phyloP scores from a whole-genome alignment of 1,284 basidiomycete species.

The Melampsora americana region DNA sequence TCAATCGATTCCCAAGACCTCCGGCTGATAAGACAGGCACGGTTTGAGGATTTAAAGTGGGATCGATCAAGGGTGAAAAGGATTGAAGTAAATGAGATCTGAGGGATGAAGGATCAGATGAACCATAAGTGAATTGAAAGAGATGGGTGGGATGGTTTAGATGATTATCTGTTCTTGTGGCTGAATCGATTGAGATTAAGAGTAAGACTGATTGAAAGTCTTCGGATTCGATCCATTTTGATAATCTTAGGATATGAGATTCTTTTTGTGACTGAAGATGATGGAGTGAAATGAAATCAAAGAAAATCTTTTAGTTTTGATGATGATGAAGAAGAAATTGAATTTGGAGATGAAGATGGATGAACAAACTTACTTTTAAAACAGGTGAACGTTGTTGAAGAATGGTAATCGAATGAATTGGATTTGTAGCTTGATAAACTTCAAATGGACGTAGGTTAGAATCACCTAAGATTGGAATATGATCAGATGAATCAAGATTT shows the following conservation, averaged over 20 bases:
- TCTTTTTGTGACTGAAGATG: constrained; percentile 11
- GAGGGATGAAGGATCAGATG: not conserved
- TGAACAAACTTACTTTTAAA: not conserved
- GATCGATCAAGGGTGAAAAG: not conserved
- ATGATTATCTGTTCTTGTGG: constrained; percentile 10
- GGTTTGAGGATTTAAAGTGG: not conserved
- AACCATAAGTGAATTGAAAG: constrained; percentile 1
- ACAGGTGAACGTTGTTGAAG: constrained; percentile 33
- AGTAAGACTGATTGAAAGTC: constrained; percentile 16
- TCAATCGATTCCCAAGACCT: constrained; percentile 11
- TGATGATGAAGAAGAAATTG: no score
- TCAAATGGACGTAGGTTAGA: constrained; percentile 4
- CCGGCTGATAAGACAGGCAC: constrained; percentile 22
- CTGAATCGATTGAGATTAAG: constrained; percentile 22
- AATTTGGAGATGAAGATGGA: no score
- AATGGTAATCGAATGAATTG: constrained; percentile 1
- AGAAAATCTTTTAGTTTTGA: not conserved
- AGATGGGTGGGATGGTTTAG: not conserved
- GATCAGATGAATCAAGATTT: constrained; percentile 15
- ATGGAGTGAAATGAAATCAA: not conserved
- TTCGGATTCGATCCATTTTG: constrained; percentile 6
- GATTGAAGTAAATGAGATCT: not conserved
- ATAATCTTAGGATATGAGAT: not conserved
- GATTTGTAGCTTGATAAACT: constrained; percentile 22
- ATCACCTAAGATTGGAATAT: constrained; percentile 23